Conservation (phyloP, 192 early-diverging fungal species). For the Linnemannia schmuckeri region DNA sequence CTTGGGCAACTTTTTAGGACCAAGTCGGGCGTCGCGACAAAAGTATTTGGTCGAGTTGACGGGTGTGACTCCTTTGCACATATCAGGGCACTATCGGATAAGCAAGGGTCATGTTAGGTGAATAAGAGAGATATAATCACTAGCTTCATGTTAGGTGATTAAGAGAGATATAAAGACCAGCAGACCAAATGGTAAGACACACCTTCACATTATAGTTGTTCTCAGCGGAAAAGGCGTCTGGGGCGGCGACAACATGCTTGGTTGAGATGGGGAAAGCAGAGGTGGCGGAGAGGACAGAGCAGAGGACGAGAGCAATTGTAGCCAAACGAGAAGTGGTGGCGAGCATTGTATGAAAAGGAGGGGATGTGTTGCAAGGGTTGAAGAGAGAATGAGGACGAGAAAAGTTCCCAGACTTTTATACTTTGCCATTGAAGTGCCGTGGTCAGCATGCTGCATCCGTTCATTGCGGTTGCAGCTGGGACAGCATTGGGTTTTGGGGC, state of each 20-base stretch:
- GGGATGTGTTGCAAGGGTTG: background rate
- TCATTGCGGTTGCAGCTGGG: background rate
- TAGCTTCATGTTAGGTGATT: background rate
- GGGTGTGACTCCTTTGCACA: slow-evolving; percentile 32
- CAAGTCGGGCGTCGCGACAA: slow-evolving; percentile 35
- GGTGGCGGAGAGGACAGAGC: slow-evolving; percentile 15
- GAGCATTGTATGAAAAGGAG: slow-evolving; percentile 1
- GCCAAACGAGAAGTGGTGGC: background rate
- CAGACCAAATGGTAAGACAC: background rate
- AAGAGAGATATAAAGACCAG: background rate
- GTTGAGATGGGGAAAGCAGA: background rate
- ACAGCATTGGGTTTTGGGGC: background rate
- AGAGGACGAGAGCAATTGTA: slow-evolving; percentile 3
- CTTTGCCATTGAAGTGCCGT: background rate
- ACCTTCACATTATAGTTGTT: slow-evolving; percentile 15
- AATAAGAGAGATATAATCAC: slow-evolving; percentile 1
- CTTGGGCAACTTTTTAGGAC: slow-evolving; percentile 36
- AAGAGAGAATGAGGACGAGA: background rate
- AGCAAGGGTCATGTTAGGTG: background rate
- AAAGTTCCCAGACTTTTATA: background rate
- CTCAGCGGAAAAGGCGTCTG: background rate
- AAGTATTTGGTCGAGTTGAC: slow-evolving; percentile 29
- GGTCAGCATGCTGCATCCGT: background rate
- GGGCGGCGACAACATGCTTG: background rate
- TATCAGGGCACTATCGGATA: slow-evolving; percentile 13